A percentile compares a stretch with the other conserved stretches of the same genome.
phyloP scores from a whole-genome alignment of 805 yeast genomes.

The Barnettozyma populi region DNA sequence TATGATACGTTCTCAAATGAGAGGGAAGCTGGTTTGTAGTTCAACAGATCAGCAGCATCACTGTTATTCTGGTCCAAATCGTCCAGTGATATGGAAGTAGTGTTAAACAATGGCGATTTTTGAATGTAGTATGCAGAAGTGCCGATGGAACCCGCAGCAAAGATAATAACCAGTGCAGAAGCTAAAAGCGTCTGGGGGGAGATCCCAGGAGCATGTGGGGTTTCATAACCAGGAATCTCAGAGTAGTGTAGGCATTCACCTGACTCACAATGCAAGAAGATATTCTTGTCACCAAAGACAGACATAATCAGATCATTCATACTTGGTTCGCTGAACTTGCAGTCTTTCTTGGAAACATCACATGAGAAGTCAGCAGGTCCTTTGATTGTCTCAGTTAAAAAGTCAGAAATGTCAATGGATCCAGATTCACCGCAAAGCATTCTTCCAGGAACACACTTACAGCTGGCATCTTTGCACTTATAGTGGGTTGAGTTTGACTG shows the following conservation, averaged over 20 bases:
- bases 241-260: conserved; percentile 92
- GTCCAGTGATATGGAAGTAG: conserved; percentile 23
- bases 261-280: conserved; percentile 71
- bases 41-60: conserved; percentile 41
- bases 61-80: conserved; percentile 26
- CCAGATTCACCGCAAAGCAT: conserved; percentile 94
- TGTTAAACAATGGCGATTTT: conserved; percentile 56
- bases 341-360: conserved; percentile 52
- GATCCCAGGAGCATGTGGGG: conserved; percentile 46
- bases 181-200: conserved; percentile 42
- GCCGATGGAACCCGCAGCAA: conserved; percentile 35
- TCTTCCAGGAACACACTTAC: conserved; percentile 86
- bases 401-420: conserved; percentile 90
- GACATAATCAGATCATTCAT: conserved; percentile 88
- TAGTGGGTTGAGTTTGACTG: conserved; percentile 64
- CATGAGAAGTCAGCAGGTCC: conserved; percentile 95
- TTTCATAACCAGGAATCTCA: conserved; percentile 84
- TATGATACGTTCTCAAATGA: conserved; percentile 73
- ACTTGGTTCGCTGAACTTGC: conserved; percentile 88
- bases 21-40: conserved; percentile 60
- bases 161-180: conserved; percentile 37
- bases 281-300: conserved; percentile 93
- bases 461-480: conserved; percentile 69
- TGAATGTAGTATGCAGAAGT: conserved; percentile 41
- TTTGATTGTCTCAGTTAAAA: conserved; percentile 77